phyloP scores from a whole-genome alignment of 2,329 filamentous ascomycete genomes.

The Penicillium paneum region DNA sequence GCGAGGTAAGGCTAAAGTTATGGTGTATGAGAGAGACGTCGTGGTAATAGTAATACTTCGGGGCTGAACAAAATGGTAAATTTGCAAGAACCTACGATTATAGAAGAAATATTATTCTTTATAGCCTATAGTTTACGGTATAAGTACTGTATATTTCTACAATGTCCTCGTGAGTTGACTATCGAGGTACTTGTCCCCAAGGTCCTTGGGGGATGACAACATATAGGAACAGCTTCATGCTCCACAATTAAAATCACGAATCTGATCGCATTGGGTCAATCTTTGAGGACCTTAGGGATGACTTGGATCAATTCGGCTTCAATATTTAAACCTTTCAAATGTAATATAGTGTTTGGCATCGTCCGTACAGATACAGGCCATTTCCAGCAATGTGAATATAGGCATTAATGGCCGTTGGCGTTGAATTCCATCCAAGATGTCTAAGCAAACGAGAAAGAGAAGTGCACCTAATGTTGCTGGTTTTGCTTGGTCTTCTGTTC shows the following conservation, averaged over 20 bases:
- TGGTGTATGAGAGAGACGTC: neutral
- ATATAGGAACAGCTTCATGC: neutral
- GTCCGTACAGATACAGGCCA: neutral
- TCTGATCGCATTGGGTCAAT: conserved; percentile 1
- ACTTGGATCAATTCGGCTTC: neutral
- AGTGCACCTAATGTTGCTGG: too few relatives aligned
- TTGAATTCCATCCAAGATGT: too few relatives aligned
- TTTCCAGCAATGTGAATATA: too few relatives aligned
- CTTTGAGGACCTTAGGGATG: conserved; percentile 29
- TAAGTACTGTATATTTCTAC: conserved; percentile 6
- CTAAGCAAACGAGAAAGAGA: too few relatives aligned
- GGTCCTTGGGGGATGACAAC: conserved; percentile 25
- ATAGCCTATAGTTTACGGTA: neutral
- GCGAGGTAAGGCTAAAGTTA: neutral
- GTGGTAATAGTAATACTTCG: neutral
- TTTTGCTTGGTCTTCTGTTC: too few relatives aligned
- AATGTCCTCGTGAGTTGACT: conserved; percentile 20
- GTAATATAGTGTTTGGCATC: neutral
- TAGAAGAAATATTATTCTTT: neutral
- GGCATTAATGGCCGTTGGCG: too few relatives aligned
- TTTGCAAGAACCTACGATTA: neutral
- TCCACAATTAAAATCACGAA: conserved; percentile 8
- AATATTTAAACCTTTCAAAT: neutral
- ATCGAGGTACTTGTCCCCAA: conserved; percentile 37
- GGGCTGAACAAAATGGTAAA: neutral